Evolutionary conservation across 768 basidiomycete species (phyloP).

Genomic region (Serendipita sp.): DNA sequence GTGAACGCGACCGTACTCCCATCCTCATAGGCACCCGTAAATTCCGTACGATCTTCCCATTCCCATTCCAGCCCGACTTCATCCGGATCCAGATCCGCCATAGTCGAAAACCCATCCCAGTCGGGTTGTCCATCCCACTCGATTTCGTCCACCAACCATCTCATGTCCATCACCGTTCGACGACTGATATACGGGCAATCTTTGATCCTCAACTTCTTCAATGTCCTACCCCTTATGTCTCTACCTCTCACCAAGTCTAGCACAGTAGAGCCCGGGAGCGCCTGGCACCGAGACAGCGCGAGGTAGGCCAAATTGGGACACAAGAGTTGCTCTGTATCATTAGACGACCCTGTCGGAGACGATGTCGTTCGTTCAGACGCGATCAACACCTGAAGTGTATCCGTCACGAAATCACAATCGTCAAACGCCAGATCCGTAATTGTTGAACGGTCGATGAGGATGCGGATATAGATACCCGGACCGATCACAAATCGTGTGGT

Average conservation of each 20-base stretch:
- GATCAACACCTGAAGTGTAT: background rate
- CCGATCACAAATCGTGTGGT: background rate
- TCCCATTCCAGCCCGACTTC: background rate
- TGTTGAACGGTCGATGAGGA: background rate
- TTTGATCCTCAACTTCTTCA: background rate
- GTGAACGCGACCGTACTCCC: background rate
- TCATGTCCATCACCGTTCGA: background rate
- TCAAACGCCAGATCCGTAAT: constrained; percentile 4
- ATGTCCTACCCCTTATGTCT: background rate
- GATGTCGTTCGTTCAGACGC: background rate
- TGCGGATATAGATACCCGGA: background rate
- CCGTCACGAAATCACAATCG: background rate
- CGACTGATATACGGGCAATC: background rate
- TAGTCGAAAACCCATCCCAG: constrained; percentile 2
- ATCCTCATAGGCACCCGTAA: background rate
- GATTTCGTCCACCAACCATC: background rate
- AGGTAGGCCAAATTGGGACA: constrained; percentile 2
- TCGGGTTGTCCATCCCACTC: constrained; percentile 2
- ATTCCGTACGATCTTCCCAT: background rate
- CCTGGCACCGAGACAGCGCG: background rate
- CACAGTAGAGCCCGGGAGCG: background rate
- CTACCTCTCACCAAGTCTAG: background rate
- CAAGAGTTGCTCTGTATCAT: background rate
- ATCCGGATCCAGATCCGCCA: constrained; percentile 3
- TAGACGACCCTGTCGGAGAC: background rate